These are phyloP conservation scores for Apiospora marii DNA, from an alignment of 2,329 filamentous ascomycete genomes.

Conservation along the genomic window DNA sequence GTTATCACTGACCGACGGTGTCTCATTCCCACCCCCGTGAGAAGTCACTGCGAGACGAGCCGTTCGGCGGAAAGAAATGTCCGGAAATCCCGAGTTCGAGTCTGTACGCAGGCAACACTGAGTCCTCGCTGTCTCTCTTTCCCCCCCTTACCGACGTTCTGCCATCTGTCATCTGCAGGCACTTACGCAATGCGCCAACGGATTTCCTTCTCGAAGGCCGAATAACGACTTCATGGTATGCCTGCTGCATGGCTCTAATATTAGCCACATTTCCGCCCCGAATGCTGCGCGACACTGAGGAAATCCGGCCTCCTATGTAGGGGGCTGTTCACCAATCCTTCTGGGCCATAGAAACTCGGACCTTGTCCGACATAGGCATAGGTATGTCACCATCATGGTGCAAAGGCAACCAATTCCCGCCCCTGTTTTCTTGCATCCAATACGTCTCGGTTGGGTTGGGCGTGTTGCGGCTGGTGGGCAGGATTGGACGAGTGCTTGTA, in stretches of 20 bases:
- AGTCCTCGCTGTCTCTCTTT: neutral
- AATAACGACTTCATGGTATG: too few relatives aligned
- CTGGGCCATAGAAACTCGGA: neutral
- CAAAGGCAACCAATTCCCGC: neutral
- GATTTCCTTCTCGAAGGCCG: neutral
- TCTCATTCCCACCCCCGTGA: neutral
- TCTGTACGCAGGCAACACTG: neutral
- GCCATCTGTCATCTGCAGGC: neutral
- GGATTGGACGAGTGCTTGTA: neutral
- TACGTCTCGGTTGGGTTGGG: neutral
- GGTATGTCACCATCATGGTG: neutral
- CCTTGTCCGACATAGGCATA: neutral
- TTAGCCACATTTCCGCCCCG: neutral
- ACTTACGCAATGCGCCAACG: neutral
- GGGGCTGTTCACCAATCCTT: neutral
- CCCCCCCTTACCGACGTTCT: neutral
- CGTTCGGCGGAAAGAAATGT: conserved; percentile 10
- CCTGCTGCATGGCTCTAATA: conserved; percentile 5
- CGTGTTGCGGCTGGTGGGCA: conserved; percentile 7
- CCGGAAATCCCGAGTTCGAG: neutral
- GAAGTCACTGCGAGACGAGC: neutral
- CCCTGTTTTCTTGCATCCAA: neutral
- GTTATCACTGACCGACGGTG: neutral
- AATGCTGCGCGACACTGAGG: too few relatives aligned
- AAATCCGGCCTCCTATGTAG: neutral